Evolutionary conservation across 805 yeast species (phyloP), one percentile per base, ranked within the genome.

Genomic region (Sugiyamaella mastotermitis): DNA sequence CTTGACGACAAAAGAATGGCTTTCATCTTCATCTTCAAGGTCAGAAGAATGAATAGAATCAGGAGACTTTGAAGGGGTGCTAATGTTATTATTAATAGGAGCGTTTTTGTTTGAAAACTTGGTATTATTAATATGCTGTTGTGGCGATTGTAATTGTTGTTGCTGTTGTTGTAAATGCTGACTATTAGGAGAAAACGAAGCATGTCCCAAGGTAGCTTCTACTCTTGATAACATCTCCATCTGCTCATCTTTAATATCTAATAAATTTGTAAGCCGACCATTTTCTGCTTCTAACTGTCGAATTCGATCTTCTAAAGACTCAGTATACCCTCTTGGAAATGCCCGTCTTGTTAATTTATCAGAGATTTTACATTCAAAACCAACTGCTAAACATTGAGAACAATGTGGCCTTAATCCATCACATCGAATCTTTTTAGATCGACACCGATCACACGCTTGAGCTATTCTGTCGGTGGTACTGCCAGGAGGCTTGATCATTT

Each of bases 241-340:
- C 47, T 75, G 79, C 48, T 78, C 83, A 50, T 79, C 83, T 48
- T 80, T 71, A 40, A 78, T 57, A 42, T 77, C 81, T 28, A 83
- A 53, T 33, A 81, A 55, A 7, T 83, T 82, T 23, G 72, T 67
- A 19, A 87, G 60, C 51, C 82, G 72, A 46, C 76, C 74, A 56
- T 84, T 85, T 52, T 86, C 94, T 3, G 80, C 74, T 57, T 86
- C 95, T 16, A 88, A 66, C 53, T 82, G 92, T 35, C 95, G 67
- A n/a, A 87, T 79, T 35, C 95, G 66, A 53, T 85, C 94, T 56
- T 87, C 97, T 38, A 87, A 59, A 2, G 87, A 79, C 60, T 87
- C 96, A 0, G 96, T 87, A 52, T 87, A 87, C 0, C 96, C 96
- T 55, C 94, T 71, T 0, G 96, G 96, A 52, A 80, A 87, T 0